Base-by-base conservation (phyloP, 108 stramenopile genomes). In the Skeletonema marinoi region DNA sequence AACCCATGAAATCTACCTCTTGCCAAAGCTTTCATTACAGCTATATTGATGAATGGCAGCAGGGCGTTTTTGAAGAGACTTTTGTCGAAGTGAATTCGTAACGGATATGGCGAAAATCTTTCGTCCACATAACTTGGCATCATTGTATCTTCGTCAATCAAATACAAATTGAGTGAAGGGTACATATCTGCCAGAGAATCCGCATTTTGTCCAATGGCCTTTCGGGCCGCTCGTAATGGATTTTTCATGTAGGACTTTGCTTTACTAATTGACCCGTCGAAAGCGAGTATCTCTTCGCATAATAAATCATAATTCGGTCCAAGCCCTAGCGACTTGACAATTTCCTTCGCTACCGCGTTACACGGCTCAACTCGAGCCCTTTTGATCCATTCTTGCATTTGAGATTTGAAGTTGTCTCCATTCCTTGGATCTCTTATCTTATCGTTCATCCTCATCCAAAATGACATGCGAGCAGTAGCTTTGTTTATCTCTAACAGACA, bases 31-130 rank as follows among this genome's bases (percentile, higher is more conserved):
- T 85, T 80, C 75, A 88, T 72, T n/a, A 67, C 68, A 44, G 70
- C 74, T 41, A 78, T 67, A 72, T 87, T 83, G 85, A 91, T 91
- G 74, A 91, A 89, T 10, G 87, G 90, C 54, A 91, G 68, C 16
- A 80, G 33, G 51, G 86, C 66, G 32, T 74, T 72, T 41, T 75
- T 66, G 17, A 82, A 66, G 10, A 84, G 68, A 19, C 39, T 73
- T 60, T 75, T 30, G 33, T 79, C 73, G 16, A 85, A 51, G 13
- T 83, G 78, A 29, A 88, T 33, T 0, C 74, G 83, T 19, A 87
- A 73, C 56, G 89, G 84, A 58, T 81, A 85, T 19, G 50, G 17
- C 6, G 33, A 17, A n/a, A 74, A 5, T 17, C 64, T 59, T 35
- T 21, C 59, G 17, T 65, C 48, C 10, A 74, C 74, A 32, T 77